phyloP scores from a whole-genome alignment of 2,329 filamentous ascomycete genomes.

The Hymenoscyphus salicellus region DNA sequence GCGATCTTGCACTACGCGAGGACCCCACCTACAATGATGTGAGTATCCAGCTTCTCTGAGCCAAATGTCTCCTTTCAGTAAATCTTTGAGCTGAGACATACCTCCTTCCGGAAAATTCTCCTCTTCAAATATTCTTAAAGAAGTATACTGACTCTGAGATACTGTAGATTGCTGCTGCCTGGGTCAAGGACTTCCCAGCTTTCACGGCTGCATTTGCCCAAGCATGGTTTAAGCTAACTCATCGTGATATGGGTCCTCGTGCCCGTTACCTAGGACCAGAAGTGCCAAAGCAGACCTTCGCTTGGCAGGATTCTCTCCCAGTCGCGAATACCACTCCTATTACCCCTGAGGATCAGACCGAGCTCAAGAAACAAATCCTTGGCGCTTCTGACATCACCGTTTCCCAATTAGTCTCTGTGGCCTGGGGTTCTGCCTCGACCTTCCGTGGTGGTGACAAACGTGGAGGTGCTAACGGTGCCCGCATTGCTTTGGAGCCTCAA shows the following conservation, averaged over 20 bases:
- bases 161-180: conserved; percentile 69
- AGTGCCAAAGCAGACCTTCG: conserved; percentile 50
- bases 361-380: conserved; percentile 69
- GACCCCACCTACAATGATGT: conserved; percentile 73
- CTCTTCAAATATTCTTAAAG: no score
- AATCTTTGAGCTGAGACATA: no score
- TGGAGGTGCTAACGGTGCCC: conserved; percentile 76
- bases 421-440: conserved; percentile 68
- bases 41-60: no score
- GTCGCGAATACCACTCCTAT: conserved; percentile 44
- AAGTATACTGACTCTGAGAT: no score
- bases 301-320: conserved; percentile 59
- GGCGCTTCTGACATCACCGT: conserved; percentile 54
- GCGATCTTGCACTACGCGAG: conserved; percentile 68
- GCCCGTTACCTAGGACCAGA: conserved; percentile 56
- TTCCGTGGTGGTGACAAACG: conserved; percentile 78
- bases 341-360: conserved; percentile 40
- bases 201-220: conserved; percentile 66
- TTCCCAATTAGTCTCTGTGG: conserved; percentile 61
- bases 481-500: conserved; percentile 61
- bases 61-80: no score
- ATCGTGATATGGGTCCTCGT: conserved; percentile 58
- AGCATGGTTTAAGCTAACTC: conserved; percentile 68
- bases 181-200: conserved; percentile 65
- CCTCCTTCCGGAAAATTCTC: no score